Conservation (phyloP, 176 grass and related monocot species). For the Musa beccarii region DNA sequence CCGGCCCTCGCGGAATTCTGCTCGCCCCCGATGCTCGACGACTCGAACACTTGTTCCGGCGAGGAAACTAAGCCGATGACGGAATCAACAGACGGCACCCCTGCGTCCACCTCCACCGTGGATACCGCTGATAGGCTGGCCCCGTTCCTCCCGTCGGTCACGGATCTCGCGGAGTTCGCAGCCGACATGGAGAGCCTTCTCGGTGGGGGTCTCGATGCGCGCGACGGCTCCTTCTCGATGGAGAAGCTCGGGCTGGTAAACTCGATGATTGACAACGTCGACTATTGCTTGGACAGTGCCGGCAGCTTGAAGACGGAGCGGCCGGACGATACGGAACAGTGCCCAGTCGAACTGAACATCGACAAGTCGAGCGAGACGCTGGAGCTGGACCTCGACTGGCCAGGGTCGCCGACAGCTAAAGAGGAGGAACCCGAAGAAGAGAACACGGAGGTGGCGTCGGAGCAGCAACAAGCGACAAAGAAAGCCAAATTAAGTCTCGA, state of each 20-base stretch:
- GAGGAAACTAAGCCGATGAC: slow-evolving; percentile 11
- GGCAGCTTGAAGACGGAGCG: not conserved
- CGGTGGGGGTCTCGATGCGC: slow-evolving; percentile 30
- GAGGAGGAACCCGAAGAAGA: slow-evolving; percentile 30
- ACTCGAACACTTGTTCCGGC: slow-evolving; percentile 28
- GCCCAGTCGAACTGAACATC: slow-evolving; percentile 23
- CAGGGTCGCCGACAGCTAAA: slow-evolving; percentile 27
- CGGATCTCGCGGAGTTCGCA: slow-evolving; percentile 75
- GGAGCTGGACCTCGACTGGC: slow-evolving; percentile 50
- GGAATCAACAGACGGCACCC: not conserved
- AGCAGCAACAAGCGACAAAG: slow-evolving; percentile 17
- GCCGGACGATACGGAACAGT: not conserved
- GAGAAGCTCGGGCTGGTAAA: slow-evolving; percentile 49
- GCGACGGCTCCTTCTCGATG: slow-evolving; percentile 54
- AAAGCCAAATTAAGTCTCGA: slow-evolving; percentile 56
- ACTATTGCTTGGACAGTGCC: not conserved
- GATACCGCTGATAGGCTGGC: slow-evolving; percentile 8
- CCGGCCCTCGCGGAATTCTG: slow-evolving; percentile 53
- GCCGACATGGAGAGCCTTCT: slow-evolving; percentile 89
- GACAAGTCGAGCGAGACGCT: slow-evolving; percentile 47
- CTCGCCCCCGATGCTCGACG: slow-evolving; percentile 34
- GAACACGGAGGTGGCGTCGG: slow-evolving; percentile 15
- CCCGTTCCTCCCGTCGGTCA: slow-evolving; percentile 50
- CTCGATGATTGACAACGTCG: slow-evolving; percentile 17
- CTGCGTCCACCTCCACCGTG: slow-evolving; percentile 16